Conservation (phyloP, 2,329 filamentous ascomycete species). For the Alternaria consortialis region DNA sequence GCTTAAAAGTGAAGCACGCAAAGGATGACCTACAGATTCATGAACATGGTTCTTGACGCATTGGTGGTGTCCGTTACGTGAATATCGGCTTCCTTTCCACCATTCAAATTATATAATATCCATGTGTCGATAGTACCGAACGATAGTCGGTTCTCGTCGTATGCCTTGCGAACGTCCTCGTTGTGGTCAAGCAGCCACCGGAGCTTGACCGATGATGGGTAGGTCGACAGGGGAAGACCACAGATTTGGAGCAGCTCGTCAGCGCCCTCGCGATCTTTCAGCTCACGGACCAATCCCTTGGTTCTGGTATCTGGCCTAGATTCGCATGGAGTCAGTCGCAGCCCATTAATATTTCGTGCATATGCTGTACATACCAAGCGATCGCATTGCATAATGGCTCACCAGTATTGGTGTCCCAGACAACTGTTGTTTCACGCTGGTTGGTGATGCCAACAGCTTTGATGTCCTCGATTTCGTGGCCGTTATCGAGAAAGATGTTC, state of each 20-base stretch:
- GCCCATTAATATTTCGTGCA: not conserved
- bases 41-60: slow-evolving; percentile 92
- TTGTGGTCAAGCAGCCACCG: slow-evolving; percentile 82
- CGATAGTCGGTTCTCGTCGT: slow-evolving; percentile 77
- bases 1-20: slow-evolving; percentile 8
- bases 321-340: slow-evolving; percentile 9
- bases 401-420: slow-evolving; percentile 84
- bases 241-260: slow-evolving; percentile 75
- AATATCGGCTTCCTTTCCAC: slow-evolving; percentile 70
- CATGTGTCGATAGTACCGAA: slow-evolving; percentile 91
- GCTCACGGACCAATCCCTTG: slow-evolving; percentile 75
- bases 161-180: slow-evolving; percentile 73
- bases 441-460: slow-evolving; percentile 86
- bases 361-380: slow-evolving; percentile 67
- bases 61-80: slow-evolving; percentile 89
- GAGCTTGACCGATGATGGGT: slow-evolving; percentile 86
- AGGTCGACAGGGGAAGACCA: slow-evolving; percentile 86
- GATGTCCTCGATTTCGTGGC: slow-evolving; percentile 73
- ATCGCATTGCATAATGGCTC: slow-evolving; percentile 85
- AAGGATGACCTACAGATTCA: slow-evolving; percentile 68
- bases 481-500: slow-evolving; percentile 73
- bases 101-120: slow-evolving; percentile 86
- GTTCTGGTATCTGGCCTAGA: slow-evolving; percentile 78
- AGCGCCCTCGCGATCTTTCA: slow-evolving; percentile 73
- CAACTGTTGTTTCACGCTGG: slow-evolving; percentile 86